These are phyloP conservation scores for Aureobasidium mangrovei DNA, from an alignment of 2,329 filamentous ascomycete genomes.

Conservation along the genomic window DNA sequence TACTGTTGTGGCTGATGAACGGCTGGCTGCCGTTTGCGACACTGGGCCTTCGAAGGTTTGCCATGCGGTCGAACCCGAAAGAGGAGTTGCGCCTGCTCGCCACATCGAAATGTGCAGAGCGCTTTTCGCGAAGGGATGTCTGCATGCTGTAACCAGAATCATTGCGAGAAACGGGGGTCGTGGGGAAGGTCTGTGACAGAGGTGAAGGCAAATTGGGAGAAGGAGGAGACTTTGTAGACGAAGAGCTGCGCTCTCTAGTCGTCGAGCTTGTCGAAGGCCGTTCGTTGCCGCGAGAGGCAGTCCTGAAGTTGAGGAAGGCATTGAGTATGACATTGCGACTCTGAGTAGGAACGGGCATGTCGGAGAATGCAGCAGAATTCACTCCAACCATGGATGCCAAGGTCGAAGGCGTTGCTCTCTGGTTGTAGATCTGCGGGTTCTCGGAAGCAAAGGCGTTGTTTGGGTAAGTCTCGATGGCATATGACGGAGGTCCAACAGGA, in stretches of 20 bases:
- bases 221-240: constrained; percentile 41
- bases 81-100: constrained; percentile 73
- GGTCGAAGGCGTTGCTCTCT: constrained; percentile 59
- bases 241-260: constrained; percentile 25
- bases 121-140: constrained; percentile 81
- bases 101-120: constrained; percentile 84
- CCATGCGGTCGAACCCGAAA: constrained; percentile 64
- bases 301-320: constrained; percentile 71
- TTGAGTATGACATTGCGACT: constrained; percentile 71
- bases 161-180: constrained; percentile 73
- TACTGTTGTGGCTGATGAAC: constrained; percentile 55
- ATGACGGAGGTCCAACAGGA: constrained; percentile 77
- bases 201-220: constrained; percentile 70
- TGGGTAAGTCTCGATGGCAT: constrained; percentile 87
- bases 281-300: constrained; percentile 54
- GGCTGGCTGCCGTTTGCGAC: constrained; percentile 37
- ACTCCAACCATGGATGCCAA: constrained; percentile 81
- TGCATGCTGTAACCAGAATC: constrained; percentile 87
- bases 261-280: constrained; percentile 66
- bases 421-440: constrained; percentile 68
- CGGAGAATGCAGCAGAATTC: constrained; percentile 71
- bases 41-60: constrained; percentile 53
- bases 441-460: constrained; percentile 86
- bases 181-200: constrained; percentile 66
- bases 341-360: constrained; percentile 41